These are phyloP conservation scores for Pelargonium myrrhifolium DNA, from an alignment of 441 rosid genomes.

Conservation along the genomic window DNA sequence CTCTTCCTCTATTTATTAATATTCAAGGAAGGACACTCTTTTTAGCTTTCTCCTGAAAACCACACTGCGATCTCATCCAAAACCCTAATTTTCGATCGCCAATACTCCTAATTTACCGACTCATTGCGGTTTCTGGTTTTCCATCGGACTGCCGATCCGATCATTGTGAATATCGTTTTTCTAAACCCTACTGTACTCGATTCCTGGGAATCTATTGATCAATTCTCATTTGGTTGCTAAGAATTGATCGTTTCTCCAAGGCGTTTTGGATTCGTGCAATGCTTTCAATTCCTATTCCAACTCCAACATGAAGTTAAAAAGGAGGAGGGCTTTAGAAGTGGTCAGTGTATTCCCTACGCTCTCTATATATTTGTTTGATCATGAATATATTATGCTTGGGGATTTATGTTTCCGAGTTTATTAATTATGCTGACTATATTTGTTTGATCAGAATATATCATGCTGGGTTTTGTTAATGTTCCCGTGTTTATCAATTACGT, in stretches of 20 bases:
- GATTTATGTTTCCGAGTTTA: not conserved
- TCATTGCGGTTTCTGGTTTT: no score
- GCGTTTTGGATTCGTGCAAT: constrained; percentile 32
- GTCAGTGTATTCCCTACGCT: constrained; percentile 39
- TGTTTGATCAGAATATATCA: not conserved
- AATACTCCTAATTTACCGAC: not conserved
- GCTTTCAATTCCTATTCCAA: constrained; percentile 42
- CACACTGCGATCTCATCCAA: constrained; percentile 33
- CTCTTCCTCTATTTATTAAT: no score
- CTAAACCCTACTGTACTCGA: constrained; percentile 16
- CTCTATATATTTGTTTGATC: no score
- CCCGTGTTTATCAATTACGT: no score
- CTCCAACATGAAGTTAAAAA: constrained; percentile 66
- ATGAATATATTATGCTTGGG: no score
- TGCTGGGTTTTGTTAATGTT: no score
- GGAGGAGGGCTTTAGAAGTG: constrained; percentile 78
- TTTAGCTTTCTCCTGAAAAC: not conserved
- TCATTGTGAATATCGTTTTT: constrained; percentile 18
- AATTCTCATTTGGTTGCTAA: constrained; percentile 30
- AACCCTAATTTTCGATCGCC: constrained; percentile 39
- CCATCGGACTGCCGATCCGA: constrained; percentile 24
- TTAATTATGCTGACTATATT: not conserved
- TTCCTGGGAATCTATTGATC: constrained; percentile 28
- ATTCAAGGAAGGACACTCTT: no score
- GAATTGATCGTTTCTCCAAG: constrained; percentile 41